Evolutionary conservation across 2,329 filamentous ascomycete genomes (phyloP).

Genomic region (Colletotrichum salicis): DNA sequence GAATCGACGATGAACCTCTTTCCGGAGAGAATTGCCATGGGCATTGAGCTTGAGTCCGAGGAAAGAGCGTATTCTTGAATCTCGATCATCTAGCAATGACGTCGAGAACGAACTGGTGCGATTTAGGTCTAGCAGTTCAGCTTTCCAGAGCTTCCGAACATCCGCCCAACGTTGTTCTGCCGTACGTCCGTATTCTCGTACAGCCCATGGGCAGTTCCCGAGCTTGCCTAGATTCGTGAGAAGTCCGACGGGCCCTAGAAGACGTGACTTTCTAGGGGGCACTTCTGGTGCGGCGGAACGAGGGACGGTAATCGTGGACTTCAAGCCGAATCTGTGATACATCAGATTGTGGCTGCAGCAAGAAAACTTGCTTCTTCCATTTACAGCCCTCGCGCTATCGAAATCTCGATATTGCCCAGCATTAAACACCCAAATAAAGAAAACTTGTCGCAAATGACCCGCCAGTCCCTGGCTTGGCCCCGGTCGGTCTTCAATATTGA

Average conservation of each 20-base stretch:
- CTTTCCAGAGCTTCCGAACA: not conserved
- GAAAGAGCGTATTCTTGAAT: not conserved
- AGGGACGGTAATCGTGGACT: not conserved
- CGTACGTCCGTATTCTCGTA: slow-evolving; percentile 17
- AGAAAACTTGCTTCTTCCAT: not conserved
- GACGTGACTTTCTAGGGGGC: not conserved
- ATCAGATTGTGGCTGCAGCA: slow-evolving; percentile 21
- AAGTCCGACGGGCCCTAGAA: not conserved
- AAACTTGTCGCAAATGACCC: not conserved
- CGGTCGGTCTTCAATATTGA: not conserved
- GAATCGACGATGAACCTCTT: not conserved
- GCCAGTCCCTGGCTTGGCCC: not conserved
- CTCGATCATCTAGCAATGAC: not conserved
- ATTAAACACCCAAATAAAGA: not conserved
- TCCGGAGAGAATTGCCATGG: not conserved
- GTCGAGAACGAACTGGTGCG: not conserved
- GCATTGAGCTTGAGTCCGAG: not conserved
- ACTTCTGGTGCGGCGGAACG: not conserved
- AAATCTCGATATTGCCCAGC: slow-evolving; percentile 13
- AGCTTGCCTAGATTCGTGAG: not conserved
- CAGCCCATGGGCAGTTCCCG: not conserved
- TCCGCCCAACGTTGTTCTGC: not conserved
- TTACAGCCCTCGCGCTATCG: not conserved
- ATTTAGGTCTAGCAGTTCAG: not conserved
- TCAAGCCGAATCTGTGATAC: slow-evolving; percentile 2